Conservation (phyloP, 345 rosid species). For the Bruguiera gymnorhiza region DNA sequence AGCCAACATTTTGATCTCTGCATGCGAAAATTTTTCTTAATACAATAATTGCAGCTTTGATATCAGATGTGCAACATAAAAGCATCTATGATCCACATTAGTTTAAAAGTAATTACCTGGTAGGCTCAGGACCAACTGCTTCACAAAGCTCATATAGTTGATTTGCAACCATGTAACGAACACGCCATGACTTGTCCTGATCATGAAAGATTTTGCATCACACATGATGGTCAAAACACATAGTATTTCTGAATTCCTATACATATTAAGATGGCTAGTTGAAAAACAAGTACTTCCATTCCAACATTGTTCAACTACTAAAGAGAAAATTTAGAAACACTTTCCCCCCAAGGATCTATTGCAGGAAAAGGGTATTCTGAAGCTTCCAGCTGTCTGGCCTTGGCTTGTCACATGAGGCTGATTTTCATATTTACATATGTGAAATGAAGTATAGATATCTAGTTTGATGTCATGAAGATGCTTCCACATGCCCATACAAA, state of each 20-base stretch:
- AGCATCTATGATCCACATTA: background rate
- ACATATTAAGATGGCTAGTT: background rate
- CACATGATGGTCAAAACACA: background rate
- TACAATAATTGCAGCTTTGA: too few species aligned
- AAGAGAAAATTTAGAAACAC: background rate
- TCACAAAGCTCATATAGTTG: slow-evolving; percentile 95
- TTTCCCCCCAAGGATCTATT: too few species aligned
- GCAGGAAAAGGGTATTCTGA: too few species aligned
- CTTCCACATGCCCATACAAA: background rate
- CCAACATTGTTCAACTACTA: background rate
- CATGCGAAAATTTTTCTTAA: background rate
- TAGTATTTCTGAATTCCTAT: background rate
- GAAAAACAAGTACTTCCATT: background rate
- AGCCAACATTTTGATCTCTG: background rate
- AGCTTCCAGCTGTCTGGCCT: too few species aligned
- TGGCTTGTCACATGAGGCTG: too few species aligned
- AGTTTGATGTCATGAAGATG: too few species aligned
- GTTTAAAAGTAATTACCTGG: slow-evolving; percentile 51
- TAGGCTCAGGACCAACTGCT: slow-evolving; percentile 92
- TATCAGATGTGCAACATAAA: too few species aligned
- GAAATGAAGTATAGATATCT: too few species aligned
- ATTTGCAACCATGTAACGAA: slow-evolving; percentile 96
- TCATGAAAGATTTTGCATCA: slow-evolving; percentile 7
- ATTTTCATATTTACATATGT: too few species aligned
- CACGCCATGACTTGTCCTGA: slow-evolving; percentile 99